phyloP scores from a whole-genome alignment of 202 grass and related monocot genomes.

The Musa balbisiana region DNA sequence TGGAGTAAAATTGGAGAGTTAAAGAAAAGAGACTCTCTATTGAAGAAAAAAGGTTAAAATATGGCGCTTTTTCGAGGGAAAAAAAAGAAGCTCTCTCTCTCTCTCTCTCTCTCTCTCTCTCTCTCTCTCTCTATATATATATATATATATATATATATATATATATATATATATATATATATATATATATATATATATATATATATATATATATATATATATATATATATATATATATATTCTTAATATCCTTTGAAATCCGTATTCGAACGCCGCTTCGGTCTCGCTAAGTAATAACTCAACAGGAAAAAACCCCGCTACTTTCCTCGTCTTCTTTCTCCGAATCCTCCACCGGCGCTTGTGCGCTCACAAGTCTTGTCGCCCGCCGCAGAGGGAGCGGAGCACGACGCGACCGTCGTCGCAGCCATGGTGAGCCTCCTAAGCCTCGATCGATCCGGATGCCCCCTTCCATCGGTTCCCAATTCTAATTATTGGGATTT shows the following conservation, averaged over 20 bases:
- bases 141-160: too few relatives aligned
- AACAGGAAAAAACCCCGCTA: neutral
- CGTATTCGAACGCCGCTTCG: neutral
- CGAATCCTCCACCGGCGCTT: neutral
- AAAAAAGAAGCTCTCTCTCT: too few relatives aligned
- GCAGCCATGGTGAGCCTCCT: slow-evolving; percentile 6
- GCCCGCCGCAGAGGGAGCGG: neutral
- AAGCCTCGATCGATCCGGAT: neutral
- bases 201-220: neutral
- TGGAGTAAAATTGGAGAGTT: too few relatives aligned
- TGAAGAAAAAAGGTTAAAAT: too few relatives aligned
- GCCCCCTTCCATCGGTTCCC: neutral
- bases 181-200: neutral
- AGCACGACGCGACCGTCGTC: neutral
- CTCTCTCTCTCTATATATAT: too few relatives aligned
- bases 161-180: too few relatives aligned
- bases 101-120: too few relatives aligned
- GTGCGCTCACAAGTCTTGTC: neutral
- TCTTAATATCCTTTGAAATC: neutral
- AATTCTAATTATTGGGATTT: neutral
- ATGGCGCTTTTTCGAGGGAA: neutral
- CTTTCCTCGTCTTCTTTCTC: neutral
- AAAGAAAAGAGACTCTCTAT: too few relatives aligned
- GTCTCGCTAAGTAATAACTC: neutral
- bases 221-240: neutral